Base-by-base conservation (phyloP, 441 rosid species). In the Melastoma candidum region DNA sequence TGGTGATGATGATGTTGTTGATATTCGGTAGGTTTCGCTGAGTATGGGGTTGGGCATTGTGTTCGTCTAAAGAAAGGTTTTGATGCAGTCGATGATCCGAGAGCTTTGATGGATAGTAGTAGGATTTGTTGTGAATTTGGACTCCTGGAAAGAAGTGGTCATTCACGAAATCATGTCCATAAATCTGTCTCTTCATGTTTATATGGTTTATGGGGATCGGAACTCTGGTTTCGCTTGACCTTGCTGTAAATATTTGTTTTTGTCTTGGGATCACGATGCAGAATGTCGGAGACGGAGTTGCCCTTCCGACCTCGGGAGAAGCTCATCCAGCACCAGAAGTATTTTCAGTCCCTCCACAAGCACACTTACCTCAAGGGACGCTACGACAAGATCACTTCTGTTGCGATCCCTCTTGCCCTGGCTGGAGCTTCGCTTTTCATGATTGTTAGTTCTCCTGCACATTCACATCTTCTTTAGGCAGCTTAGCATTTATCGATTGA, bases 261-360 rank as follows among this genome's bases (percentile, higher is more conserved):
- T 49, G 46, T 11, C 41, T 36, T 9, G 7, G 41, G 41, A 36
- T 36, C 41, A 4, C 8, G 41, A 54, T 53, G 61, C 72, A 82
- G 84, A 74, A 76, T 76, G 90, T 48, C 86, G 0, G 73, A 51
- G 45, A 39, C 44, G 11, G 66, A 76, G 70, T 3, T 57, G 11
- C 97, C 93, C 46, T 89, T 83, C 60, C 79, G 87, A 63, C 86
- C 97, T 44, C 49, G 88, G 46, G 97, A 83, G 75, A 73, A 77
- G 82, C 85, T 88, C 55, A 0, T 81, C 10, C 89, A 85, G 80
- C 77, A 65, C 79, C 97, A 88, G 70, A 83, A 65, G 59, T 53
- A 55, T 63, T 88, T 69, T 55, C 97, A 88, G 52, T 81, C 62
- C 69, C 60, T 88, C 65, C 87, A 79, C 2, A 88, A 63, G 60